Evolutionary conservation across 1,284 basidiomycete genomes (phyloP).

Genomic region (Cutaneotrichosporon sp.): DNA sequence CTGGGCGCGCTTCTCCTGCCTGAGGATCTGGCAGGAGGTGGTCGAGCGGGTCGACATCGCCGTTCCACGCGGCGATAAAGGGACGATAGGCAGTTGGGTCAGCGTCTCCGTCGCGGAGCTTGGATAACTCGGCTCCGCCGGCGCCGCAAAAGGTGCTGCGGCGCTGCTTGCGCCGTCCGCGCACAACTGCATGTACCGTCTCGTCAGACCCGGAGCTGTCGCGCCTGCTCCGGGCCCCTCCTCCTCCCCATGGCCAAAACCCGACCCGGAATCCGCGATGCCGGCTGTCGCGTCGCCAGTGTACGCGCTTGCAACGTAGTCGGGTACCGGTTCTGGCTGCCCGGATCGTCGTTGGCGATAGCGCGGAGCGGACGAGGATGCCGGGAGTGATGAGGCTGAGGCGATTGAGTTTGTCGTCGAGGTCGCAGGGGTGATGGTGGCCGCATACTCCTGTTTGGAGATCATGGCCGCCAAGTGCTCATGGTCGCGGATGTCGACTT

Average conservation of each 20-base stretch:
- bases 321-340: background rate
- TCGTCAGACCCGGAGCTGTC: conserved; percentile 4
- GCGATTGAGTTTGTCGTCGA: background rate
- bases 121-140: background rate
- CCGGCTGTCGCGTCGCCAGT: conserved; percentile 4
- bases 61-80: background rate
- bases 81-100: background rate
- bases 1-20: background rate
- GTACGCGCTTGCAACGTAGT: conserved; percentile 6
- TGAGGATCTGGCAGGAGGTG: conserved; percentile 5
- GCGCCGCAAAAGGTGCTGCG: background rate
- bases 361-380: background rate
- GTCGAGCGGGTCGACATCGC: conserved; percentile 10
- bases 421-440: background rate
- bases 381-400: background rate
- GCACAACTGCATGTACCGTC: conserved; percentile 1
- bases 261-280: background rate
- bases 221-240: conserved; percentile 7
- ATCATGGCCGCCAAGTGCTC: background rate
- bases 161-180: conserved; percentile 1
- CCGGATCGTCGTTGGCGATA: background rate
- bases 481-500: background rate
- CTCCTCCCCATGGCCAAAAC: conserved; percentile 16
- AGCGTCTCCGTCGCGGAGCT: background rate
- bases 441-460: background rate